Conservation (phyloP, 1,139 yeast species). For the Arxiozyma telluris region DNA sequence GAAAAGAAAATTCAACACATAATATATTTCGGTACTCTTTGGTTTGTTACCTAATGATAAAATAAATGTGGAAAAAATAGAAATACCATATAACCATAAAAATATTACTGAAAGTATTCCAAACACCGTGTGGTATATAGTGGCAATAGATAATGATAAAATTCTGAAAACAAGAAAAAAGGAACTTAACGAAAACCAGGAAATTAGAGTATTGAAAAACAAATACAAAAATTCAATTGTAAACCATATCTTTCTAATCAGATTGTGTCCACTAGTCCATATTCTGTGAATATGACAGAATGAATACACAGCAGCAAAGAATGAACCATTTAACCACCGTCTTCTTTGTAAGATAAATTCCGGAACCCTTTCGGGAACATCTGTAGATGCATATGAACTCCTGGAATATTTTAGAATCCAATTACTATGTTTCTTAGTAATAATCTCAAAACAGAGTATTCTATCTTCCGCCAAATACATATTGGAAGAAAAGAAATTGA, state of each 20-base stretch:
- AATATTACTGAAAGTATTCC: slow-evolving; percentile 69
- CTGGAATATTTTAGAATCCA: slow-evolving; percentile 88
- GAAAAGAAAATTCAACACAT: slow-evolving; percentile 73
- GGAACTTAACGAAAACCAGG: slow-evolving; percentile 79
- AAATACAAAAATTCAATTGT: slow-evolving; percentile 75
- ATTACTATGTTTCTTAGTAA: slow-evolving; percentile 64
- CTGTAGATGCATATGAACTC: slow-evolving; percentile 89
- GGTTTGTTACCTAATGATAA: slow-evolving; percentile 92
- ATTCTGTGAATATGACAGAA: slow-evolving; percentile 63
- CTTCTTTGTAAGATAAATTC: slow-evolving; percentile 88
- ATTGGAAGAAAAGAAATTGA: slow-evolving; percentile 75
- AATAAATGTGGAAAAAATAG: slow-evolving; percentile 84
- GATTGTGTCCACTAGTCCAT: slow-evolving; percentile 71
- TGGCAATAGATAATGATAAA: slow-evolving; percentile 60
- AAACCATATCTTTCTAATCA: slow-evolving; percentile 58
- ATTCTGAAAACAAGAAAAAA: slow-evolving; percentile 75
- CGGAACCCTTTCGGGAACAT: slow-evolving; percentile 81
- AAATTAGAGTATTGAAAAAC: slow-evolving; percentile 52
- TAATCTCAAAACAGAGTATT: slow-evolving; percentile 85
- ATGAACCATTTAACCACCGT: slow-evolving; percentile 95
- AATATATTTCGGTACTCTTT: slow-evolving; percentile 77
- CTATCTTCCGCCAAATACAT: slow-evolving; percentile 96
- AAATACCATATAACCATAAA: slow-evolving; percentile 81
- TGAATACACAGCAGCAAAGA: slow-evolving; percentile 87
- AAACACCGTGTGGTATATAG: slow-evolving; percentile 56